phyloP scores from a whole-genome alignment of 2,329 filamentous ascomycete species.

The Neurospora sp. region DNA sequence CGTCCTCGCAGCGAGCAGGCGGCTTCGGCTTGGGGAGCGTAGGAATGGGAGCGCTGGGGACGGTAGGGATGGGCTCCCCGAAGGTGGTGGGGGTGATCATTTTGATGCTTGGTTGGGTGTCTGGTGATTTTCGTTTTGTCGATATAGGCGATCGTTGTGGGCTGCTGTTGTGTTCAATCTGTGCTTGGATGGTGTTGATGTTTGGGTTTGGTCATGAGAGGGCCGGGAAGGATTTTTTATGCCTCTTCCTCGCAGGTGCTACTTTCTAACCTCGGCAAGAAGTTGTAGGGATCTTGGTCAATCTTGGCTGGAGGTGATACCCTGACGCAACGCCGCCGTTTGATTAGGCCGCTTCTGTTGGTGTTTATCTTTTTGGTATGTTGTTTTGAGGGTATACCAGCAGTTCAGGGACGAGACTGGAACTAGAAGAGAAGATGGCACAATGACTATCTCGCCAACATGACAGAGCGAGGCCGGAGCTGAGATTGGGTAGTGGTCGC shows the following conservation, averaged over 20 bases:
- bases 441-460: neutral
- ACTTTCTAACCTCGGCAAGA: neutral
- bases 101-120: neutral
- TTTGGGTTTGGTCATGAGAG: neutral
- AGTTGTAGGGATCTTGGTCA: neutral
- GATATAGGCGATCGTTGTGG: neutral
- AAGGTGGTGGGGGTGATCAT: neutral
- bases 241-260: neutral
- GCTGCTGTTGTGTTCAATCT: neutral
- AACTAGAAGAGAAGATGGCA: neutral
- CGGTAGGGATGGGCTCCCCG: neutral
- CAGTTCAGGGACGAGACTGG: neutral
- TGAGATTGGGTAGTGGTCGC: neutral
- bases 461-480: neutral
- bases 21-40: neutral
- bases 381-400: neutral
- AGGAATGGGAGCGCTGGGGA: neutral
- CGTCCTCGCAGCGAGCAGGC: neutral
- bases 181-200: neutral
- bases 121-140: neutral
- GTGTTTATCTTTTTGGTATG: neutral
- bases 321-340: neutral
- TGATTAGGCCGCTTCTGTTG: neutral
- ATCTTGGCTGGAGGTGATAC: neutral
- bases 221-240: neutral